Base-by-base conservation (phyloP, 768 basidiomycete genomes). In the Russula earlei region DNA sequence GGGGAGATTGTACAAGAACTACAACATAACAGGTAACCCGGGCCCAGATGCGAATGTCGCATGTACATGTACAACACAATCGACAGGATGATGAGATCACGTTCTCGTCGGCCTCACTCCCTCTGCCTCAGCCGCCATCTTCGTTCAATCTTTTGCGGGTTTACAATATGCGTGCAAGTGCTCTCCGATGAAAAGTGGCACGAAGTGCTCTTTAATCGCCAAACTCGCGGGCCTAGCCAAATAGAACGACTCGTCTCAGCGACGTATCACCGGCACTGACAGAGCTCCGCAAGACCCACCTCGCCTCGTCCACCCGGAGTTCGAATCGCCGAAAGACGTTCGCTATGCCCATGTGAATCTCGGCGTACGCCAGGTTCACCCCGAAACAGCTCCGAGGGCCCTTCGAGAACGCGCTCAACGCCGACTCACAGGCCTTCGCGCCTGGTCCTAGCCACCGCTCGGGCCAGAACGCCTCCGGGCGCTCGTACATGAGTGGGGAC, bases 321-420 rank as follows among this genome's bases (percentile, higher is more conserved):
- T 72, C 67, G 24, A 74, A 63, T 49, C 68, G 72, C 37, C 73
- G 63, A 65, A 75, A 74, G 3, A 75, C 31, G 46, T 72, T 71
- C 3, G 69, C 75, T 46, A 76, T 64, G 22, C 69, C 69, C 31
- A 75, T 66, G 53, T 74, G 72, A 8, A 77, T 62, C 62, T 76
- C 72, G 44, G 72, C 71, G 70, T 73, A 75, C 8, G 71, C 76
- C 14, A 77, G 67, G 56, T 75, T 76, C 22, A 75, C 71, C 11
- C 74, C 75, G 5, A 76, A 54, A 54, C 76, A 77, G 45, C 70
- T 71, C n/a, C 76, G 62, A 6, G 74, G 74, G 0, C 75, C 76
- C 60, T 72, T 75, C 22, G 72, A 73, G 59, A 78, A 76, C 15
- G 71, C 60, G 6, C 75, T 72, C 9, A 77, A 65, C 53, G 73